phyloP scores from a whole-genome alignment of 352 stramenopile species.

The Discostella stelligera region DNA sequence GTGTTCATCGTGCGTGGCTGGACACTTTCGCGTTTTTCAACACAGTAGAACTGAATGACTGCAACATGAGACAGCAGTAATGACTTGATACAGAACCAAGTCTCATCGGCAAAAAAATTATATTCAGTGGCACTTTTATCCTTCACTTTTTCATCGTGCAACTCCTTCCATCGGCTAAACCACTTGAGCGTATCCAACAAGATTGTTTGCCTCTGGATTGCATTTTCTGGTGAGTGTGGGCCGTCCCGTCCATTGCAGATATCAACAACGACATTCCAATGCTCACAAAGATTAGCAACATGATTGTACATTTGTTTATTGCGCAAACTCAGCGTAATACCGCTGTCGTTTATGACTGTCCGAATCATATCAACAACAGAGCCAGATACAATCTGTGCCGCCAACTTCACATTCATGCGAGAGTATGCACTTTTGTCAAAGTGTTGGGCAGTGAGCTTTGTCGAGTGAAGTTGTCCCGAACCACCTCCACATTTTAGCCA shows the following conservation, averaged over 20 bases:
- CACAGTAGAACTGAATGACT: slow-evolving; percentile 21
- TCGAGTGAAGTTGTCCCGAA: slow-evolving; percentile 2
- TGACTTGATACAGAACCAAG: slow-evolving; percentile 2
- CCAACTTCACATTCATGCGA: background rate
- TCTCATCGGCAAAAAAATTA: slow-evolving; percentile 22
- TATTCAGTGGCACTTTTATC: slow-evolving; percentile 9
- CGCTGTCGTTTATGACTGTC: slow-evolving; percentile 6
- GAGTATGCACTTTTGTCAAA: slow-evolving; percentile 2
- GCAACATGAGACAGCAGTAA: slow-evolving; percentile 19
- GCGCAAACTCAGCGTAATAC: slow-evolving; percentile 2
- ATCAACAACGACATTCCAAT: slow-evolving; percentile 11
- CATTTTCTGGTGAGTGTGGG: slow-evolving; percentile 13
- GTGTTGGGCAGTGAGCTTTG: slow-evolving; percentile 1
- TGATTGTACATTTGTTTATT: slow-evolving; percentile 14
- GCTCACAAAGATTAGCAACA: slow-evolving; percentile 7
- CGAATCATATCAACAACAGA: slow-evolving; percentile 12
- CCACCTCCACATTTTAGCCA: background rate
- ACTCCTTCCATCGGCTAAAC: slow-evolving; percentile 21
- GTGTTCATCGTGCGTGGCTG: slow-evolving; percentile 8
- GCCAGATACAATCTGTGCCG: slow-evolving; percentile 5
- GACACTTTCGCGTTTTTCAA: slow-evolving; percentile 1
- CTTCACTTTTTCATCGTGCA: slow-evolving; percentile 14
- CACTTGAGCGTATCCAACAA: slow-evolving; percentile 17
- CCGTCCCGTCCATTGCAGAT: slow-evolving; percentile 13
- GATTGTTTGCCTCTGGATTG: background rate